Base-by-base conservation (phyloP, 345 rosid species). In the Salix dunnii region DNA sequence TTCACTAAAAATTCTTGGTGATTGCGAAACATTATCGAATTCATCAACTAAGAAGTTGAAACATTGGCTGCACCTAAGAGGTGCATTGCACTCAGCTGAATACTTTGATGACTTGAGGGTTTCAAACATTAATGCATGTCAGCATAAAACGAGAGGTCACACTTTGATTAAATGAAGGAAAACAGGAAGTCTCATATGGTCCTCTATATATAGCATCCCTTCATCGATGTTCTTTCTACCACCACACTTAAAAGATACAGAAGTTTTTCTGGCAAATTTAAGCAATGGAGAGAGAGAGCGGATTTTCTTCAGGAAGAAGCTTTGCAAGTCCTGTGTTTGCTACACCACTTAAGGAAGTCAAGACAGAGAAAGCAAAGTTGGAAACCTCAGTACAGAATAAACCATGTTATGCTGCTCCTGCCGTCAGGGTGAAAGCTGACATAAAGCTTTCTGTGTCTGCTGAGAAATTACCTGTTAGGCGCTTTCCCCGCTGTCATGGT, bases 281-380 rank as follows among this genome's bases (percentile, higher is more conserved):
- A 36, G 70, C 23, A 51, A 67, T 67, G 75, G 75, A 62, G 14
- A 63, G 40, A 38, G 40, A 27, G 61, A 63, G 61, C 69, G 7
- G 61, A 17, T 40, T 36, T 18, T 42, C 17, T 40, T n/a, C 60
- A 20, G 60, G 38, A 63, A 40, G 27, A 14, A 73, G 76, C n/a
- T 35, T 8, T 35, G 55, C 10, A 33, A 62, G 10, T 2, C 25
- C 35, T n/a, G 14, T 3, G 40, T 16, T 21, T 30, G 30, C 58
- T 1, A 38, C 53, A 33, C 33, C 18, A 35, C 7, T 25, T 30
- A 53, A 43, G 71, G 77, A 65, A 30, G 77, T 12, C 42, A 46
- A 42, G 38, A 6, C 74, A 10, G 64, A 16, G 61, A 49, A n/a
- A 2, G 25, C 9, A 9, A 72, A 53, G 46, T 20, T 12, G 2